A percentile compares a stretch with the other conserved stretches of the same genome.
These are phyloP conservation scores for Penicillium salamii DNA, from an alignment of 495 filamentous ascomycete genomes.

Conservation along the genomic window DNA sequence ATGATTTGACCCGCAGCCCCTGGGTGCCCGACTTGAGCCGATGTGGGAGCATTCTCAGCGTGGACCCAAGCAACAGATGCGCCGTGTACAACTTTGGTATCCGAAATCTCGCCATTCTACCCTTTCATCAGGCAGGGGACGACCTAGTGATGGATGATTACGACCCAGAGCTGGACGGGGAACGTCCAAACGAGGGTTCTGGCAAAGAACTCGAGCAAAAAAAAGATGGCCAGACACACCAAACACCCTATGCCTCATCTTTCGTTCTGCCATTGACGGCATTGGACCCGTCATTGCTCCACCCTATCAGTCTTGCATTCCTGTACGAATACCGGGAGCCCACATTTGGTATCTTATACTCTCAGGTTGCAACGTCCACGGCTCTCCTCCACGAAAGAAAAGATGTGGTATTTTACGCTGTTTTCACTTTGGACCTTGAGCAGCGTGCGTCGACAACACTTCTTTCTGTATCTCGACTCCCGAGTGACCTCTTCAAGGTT, in stretches of 20 bases:
- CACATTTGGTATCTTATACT: constrained; percentile 91
- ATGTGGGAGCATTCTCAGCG: constrained; percentile 74
- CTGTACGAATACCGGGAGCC: constrained; percentile 96
- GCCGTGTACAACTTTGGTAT: constrained; percentile 88
- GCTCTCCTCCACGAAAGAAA: constrained; percentile 73
- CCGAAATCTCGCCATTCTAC: constrained; percentile 87
- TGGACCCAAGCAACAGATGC: constrained; percentile 89
- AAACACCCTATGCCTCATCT: constrained; percentile 82
- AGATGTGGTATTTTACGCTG: constrained; percentile 83
- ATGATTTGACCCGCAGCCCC: constrained; percentile 73
- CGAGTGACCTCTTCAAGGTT: constrained; percentile 85
- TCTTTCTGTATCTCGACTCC: constrained; percentile 76
- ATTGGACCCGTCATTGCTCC: constrained; percentile 79
- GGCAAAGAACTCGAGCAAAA: constrained; percentile 20
- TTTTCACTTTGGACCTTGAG: constrained; percentile 92
- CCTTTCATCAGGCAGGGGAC: constrained; percentile 80
- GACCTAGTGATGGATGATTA: constrained; percentile 90
- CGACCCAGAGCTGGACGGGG: constrained; percentile 72
- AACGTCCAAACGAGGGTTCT: constrained; percentile 22
- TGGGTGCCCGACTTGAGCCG: constrained; percentile 69
- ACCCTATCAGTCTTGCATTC: constrained; percentile 89
- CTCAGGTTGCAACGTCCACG: constrained; percentile 64
- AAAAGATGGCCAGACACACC: constrained; percentile 54
- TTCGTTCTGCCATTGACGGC: constrained; percentile 84
- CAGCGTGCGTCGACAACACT: constrained; percentile 92